These are phyloP conservation scores for Lithohypha guttulata DNA, from an alignment of 2,329 filamentous ascomycete species.

Conservation along the genomic window DNA sequence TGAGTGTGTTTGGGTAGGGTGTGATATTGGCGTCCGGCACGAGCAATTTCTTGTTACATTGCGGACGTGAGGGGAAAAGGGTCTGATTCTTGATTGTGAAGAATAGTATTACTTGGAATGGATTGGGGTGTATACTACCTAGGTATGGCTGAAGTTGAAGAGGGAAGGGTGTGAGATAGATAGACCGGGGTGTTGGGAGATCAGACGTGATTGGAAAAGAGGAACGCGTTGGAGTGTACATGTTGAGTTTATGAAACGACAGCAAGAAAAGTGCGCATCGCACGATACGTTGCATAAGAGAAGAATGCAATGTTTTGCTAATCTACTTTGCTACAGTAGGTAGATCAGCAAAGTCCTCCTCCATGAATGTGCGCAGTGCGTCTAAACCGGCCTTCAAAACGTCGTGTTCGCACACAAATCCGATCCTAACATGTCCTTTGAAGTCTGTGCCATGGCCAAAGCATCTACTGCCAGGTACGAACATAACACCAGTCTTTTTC, in stretches of 20 bases:
- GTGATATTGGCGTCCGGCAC: conserved; percentile 1
- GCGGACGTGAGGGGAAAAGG: conserved; percentile 1
- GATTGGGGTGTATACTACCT: too few species aligned
- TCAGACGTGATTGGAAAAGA: too few species aligned
- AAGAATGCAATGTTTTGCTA: conserved; percentile 1
- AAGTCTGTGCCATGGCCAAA: conserved; percentile 45
- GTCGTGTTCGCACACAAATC: conserved; percentile 13
- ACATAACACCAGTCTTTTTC: conserved; percentile 59
- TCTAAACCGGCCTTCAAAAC: conserved; percentile 12
- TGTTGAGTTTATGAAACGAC: too few species aligned
- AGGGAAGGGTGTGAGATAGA: too few species aligned
- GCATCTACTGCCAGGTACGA: conserved; percentile 61
- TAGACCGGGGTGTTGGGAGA: too few species aligned
- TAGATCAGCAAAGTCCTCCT: conserved; percentile 26
- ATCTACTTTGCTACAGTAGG: conserved; percentile 24
- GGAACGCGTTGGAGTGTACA: too few species aligned
- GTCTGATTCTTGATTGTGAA: conserved; percentile 2
- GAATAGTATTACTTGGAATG: conserved; percentile 1
- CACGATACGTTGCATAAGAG: too few species aligned
- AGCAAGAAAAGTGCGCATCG: too few species aligned
- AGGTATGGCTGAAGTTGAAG: too few species aligned
- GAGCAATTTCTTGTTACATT: conserved; percentile 5
- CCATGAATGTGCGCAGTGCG: conserved; percentile 12
- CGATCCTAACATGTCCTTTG: conserved; percentile 15
- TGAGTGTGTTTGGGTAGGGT: neutral